Evolutionary conservation across 768 basidiomycete genomes (phyloP), one percentile per base, ranked within the genome.

Genomic region (Tulasnella sp.): DNA sequence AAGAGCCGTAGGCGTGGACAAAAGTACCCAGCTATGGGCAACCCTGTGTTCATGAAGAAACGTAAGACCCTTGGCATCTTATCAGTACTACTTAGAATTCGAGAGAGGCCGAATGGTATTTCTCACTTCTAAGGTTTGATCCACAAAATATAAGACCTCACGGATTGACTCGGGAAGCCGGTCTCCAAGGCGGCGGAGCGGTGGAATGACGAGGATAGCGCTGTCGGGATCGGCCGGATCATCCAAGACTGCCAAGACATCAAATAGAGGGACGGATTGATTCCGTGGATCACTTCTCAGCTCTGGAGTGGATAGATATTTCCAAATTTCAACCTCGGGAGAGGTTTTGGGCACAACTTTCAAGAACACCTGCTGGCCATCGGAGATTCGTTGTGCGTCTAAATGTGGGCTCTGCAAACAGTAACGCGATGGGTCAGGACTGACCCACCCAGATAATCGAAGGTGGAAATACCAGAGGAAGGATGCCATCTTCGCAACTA

Each of bases 51-150:
- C n/a, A n/a, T n/a, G n/a, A n/a, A n/a, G n/a, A n/a, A n/a, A n/a
- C n/a, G n/a, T n/a, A n/a, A n/a, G n/a, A n/a, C n/a, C n/a, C n/a
- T n/a, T n/a, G n/a, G n/a, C n/a, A n/a, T n/a, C n/a, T n/a, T n/a
- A n/a, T n/a, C n/a, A n/a, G n/a, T n/a, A n/a, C n/a, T n/a, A n/a
- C n/a, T n/a, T n/a, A n/a, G n/a, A n/a, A n/a, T n/a, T n/a, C n/a
- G n/a, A n/a, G n/a, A n/a, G n/a, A n/a, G n/a, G n/a, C n/a, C n/a
- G n/a, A n/a, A n/a, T n/a, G n/a, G n/a, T n/a, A n/a, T n/a, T n/a
- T n/a, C n/a, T n/a, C n/a, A n/a, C 78, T 40, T 79, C 72, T 4
- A 79, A 34, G 21, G 78, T 75, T 71, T 79, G 78, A 7, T 75
- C 44, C 24, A 79, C 36, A n/a, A 1, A 79, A 5, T 2, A 2